Evolutionary conservation across 495 filamentous ascomycete species (phyloP), one percentile per base, ranked within the genome.

Genomic region (Podospora pseudoanserina): DNA sequence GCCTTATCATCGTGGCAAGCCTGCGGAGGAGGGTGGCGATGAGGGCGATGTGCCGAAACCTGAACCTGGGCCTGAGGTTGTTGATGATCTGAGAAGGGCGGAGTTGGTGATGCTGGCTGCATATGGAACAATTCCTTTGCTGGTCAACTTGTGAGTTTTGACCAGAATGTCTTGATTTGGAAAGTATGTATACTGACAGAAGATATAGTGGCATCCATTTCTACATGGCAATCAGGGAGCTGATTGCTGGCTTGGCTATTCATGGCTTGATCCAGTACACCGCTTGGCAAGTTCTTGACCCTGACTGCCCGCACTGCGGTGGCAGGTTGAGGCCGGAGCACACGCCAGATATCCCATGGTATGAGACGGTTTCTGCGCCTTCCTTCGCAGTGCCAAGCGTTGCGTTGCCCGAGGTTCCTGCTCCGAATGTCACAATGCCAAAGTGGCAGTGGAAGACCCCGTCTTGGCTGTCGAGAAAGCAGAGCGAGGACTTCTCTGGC

Each of bases 231-330:
- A 68, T 77, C 49, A 75, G 77, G 66, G 78, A 76, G 64, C 66
- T 82, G 68, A 72, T 71, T 67, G 71, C 73, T 65, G 80, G 80
- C 20, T 69, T 80, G 44, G 80, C 79, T 28, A 64, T 82, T 27
- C 73, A 75, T 55, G 67, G 68, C 26, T 65, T 81, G 20, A 68
- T 77, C 65, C 76, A 78, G 65, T 79, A 72, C 63, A 56, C 74
- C 18, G 76, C 77, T 15, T 81, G 76, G 76, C 79, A 77, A 39
- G 72, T 68, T 20, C 74, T 81, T 4, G 73, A 75, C 0, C 71
- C 76, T 7, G 74, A 81, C 59, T 82, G 80, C 60, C 80, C 80
- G 0, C 74, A 81, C 67, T 82, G 80, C 66, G 77, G 73, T 27
- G 70, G 39, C 58, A 73, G 75, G 0, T 69, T 82, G 26, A 77